phyloP scores from a whole-genome alignment of 306 rosid species.

The Senna siamea region DNA sequence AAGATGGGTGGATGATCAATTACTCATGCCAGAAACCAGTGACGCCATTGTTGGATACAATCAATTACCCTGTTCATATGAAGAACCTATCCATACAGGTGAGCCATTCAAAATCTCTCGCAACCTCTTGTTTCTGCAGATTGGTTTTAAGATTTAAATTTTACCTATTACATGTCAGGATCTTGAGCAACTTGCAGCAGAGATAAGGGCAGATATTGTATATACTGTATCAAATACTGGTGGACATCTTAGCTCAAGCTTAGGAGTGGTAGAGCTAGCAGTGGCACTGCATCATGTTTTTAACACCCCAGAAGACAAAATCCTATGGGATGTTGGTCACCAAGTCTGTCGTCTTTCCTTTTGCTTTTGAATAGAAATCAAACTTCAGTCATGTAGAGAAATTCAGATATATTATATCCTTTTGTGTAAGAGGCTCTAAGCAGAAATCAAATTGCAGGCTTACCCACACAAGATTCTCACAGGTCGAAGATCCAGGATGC shows the following conservation, averaged over 20 bases:
- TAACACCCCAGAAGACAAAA: conserved; percentile 81
- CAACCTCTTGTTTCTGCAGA: background rate
- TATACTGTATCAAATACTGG: conserved; percentile 67
- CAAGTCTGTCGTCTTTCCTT: conserved; percentile 51
- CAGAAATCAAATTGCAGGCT: conserved; percentile 62
- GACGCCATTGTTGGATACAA: conserved; percentile 83
- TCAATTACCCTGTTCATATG: conserved; percentile 82
- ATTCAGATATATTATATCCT: too few species aligned
- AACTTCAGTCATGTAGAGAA: background rate
- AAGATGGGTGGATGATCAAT: conserved; percentile 61
- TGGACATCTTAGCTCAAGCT: conserved; percentile 94
- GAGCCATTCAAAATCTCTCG: background rate
- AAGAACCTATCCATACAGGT: conserved; percentile 77
- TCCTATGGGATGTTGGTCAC: conserved; percentile 98
- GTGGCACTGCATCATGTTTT: conserved; percentile 92
- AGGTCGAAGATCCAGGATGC: conserved; percentile 89
- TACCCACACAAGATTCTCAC: conserved; percentile 95
- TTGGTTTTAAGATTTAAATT: background rate
- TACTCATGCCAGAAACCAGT: conserved; percentile 62
- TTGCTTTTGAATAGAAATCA: background rate
- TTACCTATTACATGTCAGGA: conserved; percentile 50
- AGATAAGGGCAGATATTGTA: conserved; percentile 80
- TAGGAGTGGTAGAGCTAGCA: conserved; percentile 87
- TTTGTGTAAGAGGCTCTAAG: conserved; percentile 46
- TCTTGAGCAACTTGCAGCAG: conserved; percentile 85